phyloP scores from a whole-genome alignment of 202 grass and related monocot genomes.

The Panicum virgatum region DNA sequence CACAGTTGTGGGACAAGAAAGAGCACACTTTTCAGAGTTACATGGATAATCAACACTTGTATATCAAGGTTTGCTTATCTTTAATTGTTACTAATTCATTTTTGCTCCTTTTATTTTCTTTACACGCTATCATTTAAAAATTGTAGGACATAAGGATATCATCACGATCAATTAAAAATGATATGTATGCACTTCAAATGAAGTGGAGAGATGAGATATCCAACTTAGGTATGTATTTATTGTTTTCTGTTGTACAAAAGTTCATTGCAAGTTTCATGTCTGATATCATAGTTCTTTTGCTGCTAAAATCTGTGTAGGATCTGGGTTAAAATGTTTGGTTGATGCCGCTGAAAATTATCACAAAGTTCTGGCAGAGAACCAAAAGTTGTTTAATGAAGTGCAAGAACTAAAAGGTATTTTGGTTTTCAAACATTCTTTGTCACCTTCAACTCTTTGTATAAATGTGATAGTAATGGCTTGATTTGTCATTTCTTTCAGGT shows the following conservation, averaged over 20 bases:
- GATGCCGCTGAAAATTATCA: constrained; percentile 95
- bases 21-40: constrained; percentile 69
- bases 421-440: not conserved
- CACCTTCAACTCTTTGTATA: not conserved
- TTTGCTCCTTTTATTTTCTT: constrained; percentile 22
- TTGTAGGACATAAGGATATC: constrained; percentile 64
- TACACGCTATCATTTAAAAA: constrained; percentile 8
- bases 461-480: not conserved
- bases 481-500: constrained; percentile 44
- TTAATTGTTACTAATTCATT: not conserved
- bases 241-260: constrained; percentile 20
- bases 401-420: constrained; percentile 92
- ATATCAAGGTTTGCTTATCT: constrained; percentile 67
- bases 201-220: constrained; percentile 82
- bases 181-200: constrained; percentile 59
- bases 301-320: constrained; percentile 45
- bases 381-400: constrained; percentile 92
- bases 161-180: constrained; percentile 58
- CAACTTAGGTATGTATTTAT: constrained; percentile 60
- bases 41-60: constrained; percentile 63
- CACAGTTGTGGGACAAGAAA: constrained; percentile 74
- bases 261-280: not conserved
- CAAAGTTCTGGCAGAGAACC: constrained; percentile 87
- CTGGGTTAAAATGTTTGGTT: constrained; percentile 70
- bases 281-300: not conserved